A percentile compares a stretch with the other conserved stretches of the same genome.
Evolutionary conservation across 2,329 filamentous ascomycete species (phyloP).

Genomic region (Neofusicoccum sp.): DNA sequence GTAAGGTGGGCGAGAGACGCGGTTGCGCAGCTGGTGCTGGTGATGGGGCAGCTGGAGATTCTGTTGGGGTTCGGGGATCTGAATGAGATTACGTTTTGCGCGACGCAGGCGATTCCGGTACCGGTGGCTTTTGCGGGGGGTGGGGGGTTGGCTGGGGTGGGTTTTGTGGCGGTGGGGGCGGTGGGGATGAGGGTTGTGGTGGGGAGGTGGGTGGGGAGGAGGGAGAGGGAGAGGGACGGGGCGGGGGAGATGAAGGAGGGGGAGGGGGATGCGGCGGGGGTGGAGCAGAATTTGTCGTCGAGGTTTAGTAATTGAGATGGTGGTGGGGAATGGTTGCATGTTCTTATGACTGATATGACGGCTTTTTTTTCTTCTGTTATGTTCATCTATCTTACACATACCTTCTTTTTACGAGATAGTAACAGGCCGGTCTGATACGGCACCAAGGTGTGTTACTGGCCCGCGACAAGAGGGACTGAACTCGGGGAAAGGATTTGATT

Average conservation of each 20-base stretch:
- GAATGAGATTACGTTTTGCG: neutral
- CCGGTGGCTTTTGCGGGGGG: neutral
- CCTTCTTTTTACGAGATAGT: too few species aligned
- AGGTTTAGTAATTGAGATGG: neutral
- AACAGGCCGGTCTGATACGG: too few species aligned
- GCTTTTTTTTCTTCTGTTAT: too few species aligned
- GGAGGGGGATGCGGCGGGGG: neutral
- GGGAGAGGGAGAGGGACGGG: too few species aligned
- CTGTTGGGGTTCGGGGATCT: neutral
- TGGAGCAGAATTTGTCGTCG: neutral
- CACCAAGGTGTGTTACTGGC: too few species aligned
- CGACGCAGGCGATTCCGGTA: neutral
- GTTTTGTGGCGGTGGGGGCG: neutral
- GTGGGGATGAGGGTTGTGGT: neutral
- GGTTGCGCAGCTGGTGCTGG: neutral
- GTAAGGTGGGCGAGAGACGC: neutral
- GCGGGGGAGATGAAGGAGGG: neutral
- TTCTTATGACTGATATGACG: too few species aligned
- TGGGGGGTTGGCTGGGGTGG: neutral
- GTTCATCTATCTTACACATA: too few species aligned
- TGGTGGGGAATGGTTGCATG: too few species aligned
- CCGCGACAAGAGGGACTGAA: too few species aligned
- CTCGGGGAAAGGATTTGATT: too few species aligned
- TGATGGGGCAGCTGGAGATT: neutral
- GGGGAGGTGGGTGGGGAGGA: too few species aligned